Percentiles rank a stretch among this genome's conserved stretches.
Evolutionary conservation across 176 grass and related monocot species (phyloP).

Genomic region (Carex scoparia): DNA sequence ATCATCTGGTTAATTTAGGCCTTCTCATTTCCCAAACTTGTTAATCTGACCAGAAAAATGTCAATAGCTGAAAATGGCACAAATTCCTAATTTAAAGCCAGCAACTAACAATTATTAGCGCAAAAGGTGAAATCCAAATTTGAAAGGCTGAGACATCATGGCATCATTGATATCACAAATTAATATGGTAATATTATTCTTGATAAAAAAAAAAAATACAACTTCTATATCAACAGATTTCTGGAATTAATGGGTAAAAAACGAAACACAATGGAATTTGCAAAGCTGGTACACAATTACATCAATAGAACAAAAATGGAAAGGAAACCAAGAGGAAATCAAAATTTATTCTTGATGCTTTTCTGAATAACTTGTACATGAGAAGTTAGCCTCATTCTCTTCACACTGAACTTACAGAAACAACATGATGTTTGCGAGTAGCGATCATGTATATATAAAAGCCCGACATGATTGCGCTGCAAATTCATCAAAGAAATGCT

Average conservation of each 20-base stretch:
- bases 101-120: not conserved
- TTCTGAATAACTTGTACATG: conserved; percentile 4
- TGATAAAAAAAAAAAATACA: not conserved
- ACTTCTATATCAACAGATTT: not conserved
- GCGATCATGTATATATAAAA: conserved; percentile 86
- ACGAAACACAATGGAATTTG: not conserved
- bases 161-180: not conserved
- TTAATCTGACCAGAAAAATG: too few relatives aligned
- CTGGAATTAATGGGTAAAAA: not conserved
- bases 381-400: not conserved
- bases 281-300: not conserved
- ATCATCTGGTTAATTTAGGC: too few relatives aligned
- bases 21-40: too few relatives aligned
- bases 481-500: conserved; percentile 11
- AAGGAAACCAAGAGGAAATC: not conserved
- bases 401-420: conserved; percentile 37
- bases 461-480: conserved; percentile 58
- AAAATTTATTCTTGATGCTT: not conserved
- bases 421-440: conserved; percentile 42
- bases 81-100: too few relatives aligned
- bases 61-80: too few relatives aligned
- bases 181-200: not conserved
- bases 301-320: not conserved
- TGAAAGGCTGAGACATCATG: not conserved
- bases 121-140: not conserved